These are phyloP conservation scores for Plasmodiophora brassicae DNA, from an alignment of 208 protist genomes.

Conservation along the genomic window DNA sequence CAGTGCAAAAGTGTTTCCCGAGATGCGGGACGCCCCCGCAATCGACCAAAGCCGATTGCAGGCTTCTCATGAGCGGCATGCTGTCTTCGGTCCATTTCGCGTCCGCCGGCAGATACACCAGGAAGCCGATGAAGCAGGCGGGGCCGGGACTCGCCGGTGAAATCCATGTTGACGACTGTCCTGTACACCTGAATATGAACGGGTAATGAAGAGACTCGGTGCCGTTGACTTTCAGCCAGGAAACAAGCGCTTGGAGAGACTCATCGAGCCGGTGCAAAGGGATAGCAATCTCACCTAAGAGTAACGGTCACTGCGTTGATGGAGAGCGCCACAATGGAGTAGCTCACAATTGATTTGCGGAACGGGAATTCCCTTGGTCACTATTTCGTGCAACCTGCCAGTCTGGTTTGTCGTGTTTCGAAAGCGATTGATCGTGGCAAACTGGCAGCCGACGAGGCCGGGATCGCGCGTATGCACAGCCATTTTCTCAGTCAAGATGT, in stretches of 20 bases:
- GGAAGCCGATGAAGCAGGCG: conserved; percentile 11
- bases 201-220: not conserved
- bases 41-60: not conserved
- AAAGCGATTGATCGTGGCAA: conserved; percentile 3
- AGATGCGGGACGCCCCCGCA: not conserved
- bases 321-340: too few species aligned
- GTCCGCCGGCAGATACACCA: not conserved
- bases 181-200: conserved; percentile 17
- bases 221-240: not conserved
- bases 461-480: not conserved
- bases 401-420: not conserved
- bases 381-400: not conserved
- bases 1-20: not conserved
- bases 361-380: not conserved
- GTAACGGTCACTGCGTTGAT: too few species aligned
- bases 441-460: not conserved
- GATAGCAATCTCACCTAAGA: too few species aligned
- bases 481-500: conserved; percentile 8
- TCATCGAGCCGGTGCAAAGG: not conserved
- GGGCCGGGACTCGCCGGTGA: not conserved
- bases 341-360: conserved; percentile 30
- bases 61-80: not conserved
- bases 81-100: not conserved
- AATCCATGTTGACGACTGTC: not conserved
- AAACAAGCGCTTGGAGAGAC: not conserved